Base-by-base conservation (phyloP, 2,329 filamentous ascomycete species). In the Paecilomyces sp. region DNA sequence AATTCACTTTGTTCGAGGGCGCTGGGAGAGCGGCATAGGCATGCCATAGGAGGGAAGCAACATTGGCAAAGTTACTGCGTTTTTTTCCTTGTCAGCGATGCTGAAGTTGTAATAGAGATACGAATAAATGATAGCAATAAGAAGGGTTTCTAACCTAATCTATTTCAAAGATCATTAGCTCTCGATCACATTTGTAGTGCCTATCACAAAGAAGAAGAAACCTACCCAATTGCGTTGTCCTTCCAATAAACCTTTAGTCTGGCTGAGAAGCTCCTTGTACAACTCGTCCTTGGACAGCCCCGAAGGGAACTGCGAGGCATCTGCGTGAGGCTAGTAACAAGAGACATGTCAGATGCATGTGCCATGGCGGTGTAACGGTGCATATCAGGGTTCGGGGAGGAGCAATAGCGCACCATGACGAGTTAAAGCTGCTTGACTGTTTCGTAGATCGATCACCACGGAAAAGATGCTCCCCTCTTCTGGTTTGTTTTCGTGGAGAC, bases 41-140 rank as follows among this genome's bases (percentile, higher is more conserved):
- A 68, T 81, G 78, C 77, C 77, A 80, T 57, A 81, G 76, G 55
- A 81, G 76, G 22, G 79, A 81, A 53, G 79, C 70, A 58, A 76
- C 69, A 61, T 81, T 81, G 62, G 79, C 74, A 58, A 78, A 69
- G 68, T 80, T 80, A 63, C 76, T 78, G 28, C 30, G 25, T 30
- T 47, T 5, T 30, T 58, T 24, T 8, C 2, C 15, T 1, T 47
- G 41, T 47, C 41, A 47, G 41, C 36, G n/a, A 47, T 15, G 15
- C 6, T n/a, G 41, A 4, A 47, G 1, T 41, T 41, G 13, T 6
- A 41, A 15, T 41, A 4, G 13, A 5, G 18, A n/a, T 47, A 2
- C 25, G n/a, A 47, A n/a, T 47, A 18, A 8, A 22, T 18, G 18
- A 47, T 18, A 15, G 8, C 5, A 8, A n/a, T 9, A 47, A 9